Base-by-base conservation (phyloP, 2,329 filamentous ascomycete genomes). In the Claviceps maximensis region DNA sequence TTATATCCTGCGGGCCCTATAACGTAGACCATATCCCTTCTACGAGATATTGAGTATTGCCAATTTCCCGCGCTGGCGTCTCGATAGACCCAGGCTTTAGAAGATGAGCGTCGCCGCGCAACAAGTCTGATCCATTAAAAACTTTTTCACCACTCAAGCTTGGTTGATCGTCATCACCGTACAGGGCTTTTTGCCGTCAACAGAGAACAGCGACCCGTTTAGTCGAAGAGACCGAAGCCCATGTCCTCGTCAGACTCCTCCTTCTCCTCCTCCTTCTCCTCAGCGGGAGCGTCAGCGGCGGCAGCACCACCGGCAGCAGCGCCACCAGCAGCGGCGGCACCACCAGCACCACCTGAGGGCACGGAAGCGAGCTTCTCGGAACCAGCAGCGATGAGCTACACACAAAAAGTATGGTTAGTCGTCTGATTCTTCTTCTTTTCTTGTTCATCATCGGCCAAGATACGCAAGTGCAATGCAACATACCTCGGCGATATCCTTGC, bases 281-380 rank as follows among this genome's bases (percentile, higher is more conserved):
- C 79, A 15, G 42, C 52, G 12, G 50, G 25, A 62, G 80, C 75
- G 58, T 72, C 74, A 60, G 76, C 80, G 62, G 79, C 83, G 62
- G 74, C 82, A 63, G 74, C 83, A 63, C 76, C 87, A 64, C 76
- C 86, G 62, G 75, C 84, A 63, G 76, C 84, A 65, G 75, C 85
- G 69, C 75, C 85, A 69, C 75, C 82, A 71, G 77, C 79, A 65
- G 76, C 77, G 66, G 76, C 77, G 65, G 78, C 87, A 73, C 79
- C 87, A 70, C 83, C 89, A 68, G 77, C 80, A 74, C 90, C 90
- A 67, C 90, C 93, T 68, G 87, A 89, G 74, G 93, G 90, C 69
- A 98, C 91, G 75, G 91, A 96, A 66, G 93, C 93, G 68, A 98
- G 89, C 85, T 98, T 98, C 74, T 78, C 69, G 62, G 87, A 83